phyloP scores from a whole-genome alignment of 164 flowering plant species.

The Nelumbo lutea region DNA sequence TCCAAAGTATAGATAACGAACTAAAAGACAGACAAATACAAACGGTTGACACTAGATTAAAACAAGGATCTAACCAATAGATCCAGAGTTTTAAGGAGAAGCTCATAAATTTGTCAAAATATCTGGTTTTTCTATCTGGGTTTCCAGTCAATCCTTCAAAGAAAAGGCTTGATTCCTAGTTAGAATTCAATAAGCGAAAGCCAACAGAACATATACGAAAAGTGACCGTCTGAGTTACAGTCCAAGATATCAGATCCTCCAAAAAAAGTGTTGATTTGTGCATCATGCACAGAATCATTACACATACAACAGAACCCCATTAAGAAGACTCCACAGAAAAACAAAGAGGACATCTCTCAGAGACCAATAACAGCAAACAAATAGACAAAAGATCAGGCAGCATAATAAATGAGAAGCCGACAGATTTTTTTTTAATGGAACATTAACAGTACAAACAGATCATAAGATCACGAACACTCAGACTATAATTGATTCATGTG shows the following conservation, averaged over 20 bases:
- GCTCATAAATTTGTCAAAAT: background rate
- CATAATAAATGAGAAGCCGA: background rate
- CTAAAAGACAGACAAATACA: background rate
- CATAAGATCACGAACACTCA: background rate
- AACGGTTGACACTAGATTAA: background rate
- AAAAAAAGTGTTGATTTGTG: slow-evolving; percentile 5
- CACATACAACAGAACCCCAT: background rate
- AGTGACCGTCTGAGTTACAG: background rate
- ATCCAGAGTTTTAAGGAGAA: slow-evolving; percentile 8
- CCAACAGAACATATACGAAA: background rate
- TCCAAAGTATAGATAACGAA: background rate
- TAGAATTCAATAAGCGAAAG: background rate
- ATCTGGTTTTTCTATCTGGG: background rate
- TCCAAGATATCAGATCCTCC: background rate
- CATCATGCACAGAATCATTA: background rate
- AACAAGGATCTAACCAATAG: background rate
- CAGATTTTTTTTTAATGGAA: background rate
- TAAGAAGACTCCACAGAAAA: background rate
- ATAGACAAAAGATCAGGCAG: background rate
- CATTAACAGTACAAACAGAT: slow-evolving; percentile 1
- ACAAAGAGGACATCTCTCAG: background rate
- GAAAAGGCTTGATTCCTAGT: background rate
- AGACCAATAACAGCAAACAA: background rate
- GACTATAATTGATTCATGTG: background rate
- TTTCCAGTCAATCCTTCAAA: background rate